A percentile compares a stretch with the other conserved stretches of the same genome.
Conservation (phyloP, 495 filamentous ascomycete species). For the Immersiella caudata region DNA sequence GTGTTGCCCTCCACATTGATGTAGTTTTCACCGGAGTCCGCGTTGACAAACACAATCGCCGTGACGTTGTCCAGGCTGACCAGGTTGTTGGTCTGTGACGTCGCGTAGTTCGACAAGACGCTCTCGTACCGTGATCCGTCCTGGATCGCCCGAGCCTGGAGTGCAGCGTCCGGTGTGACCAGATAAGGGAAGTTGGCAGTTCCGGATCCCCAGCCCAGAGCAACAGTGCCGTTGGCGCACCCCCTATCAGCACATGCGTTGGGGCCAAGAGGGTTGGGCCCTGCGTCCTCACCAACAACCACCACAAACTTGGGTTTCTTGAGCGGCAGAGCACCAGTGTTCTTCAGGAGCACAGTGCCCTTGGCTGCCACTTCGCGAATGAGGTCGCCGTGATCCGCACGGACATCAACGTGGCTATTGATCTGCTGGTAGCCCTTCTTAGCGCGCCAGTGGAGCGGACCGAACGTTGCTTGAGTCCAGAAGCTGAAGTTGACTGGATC, state of each 20-base stretch:
- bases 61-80: conserved; percentile 68
- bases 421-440: conserved; percentile 64
- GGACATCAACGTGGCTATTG: conserved; percentile 87
- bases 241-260: conserved; percentile 83
- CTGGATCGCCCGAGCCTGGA: conserved; percentile 68
- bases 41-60: conserved; percentile 86
- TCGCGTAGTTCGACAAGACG: conserved; percentile 74
- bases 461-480: conserved; percentile 79
- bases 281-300: conserved; percentile 87
- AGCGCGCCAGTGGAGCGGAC: conserved; percentile 65
- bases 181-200: conserved; percentile 91
- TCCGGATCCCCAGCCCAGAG: conserved; percentile 94
- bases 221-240: conserved; percentile 86
- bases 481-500: conserved; percentile 83
- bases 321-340: conserved; percentile 74
- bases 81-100: conserved; percentile 56
- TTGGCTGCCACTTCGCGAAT: conserved; percentile 76
- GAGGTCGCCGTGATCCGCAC: conserved; percentile 66
- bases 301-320: conserved; percentile 73
- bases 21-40: conserved; percentile 85
- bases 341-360: conserved; percentile 89
- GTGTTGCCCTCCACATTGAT: conserved; percentile 81
- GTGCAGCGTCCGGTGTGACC: conserved; percentile 81
- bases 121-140: conserved; percentile 68
- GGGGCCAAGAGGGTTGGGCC: conserved; percentile 72